A percentile compares a stretch with the other conserved stretches of the same genome.
Conservation (phyloP, 257 asterid genomes). For the Nicotiana attenuata region DNA sequence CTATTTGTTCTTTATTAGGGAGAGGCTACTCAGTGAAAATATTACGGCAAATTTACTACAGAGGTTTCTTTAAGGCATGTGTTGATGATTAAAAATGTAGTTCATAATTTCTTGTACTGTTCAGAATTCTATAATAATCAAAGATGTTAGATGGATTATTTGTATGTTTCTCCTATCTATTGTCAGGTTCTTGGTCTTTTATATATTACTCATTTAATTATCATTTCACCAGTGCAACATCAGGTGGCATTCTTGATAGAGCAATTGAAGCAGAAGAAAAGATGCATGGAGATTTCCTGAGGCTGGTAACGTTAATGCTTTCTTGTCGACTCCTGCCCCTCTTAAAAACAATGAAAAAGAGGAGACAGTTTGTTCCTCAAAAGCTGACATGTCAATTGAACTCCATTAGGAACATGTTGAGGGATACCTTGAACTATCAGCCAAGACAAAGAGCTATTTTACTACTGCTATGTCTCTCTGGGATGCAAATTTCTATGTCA, state of each 20-base stretch:
- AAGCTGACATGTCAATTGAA: neutral
- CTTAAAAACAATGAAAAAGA: neutral
- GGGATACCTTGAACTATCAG: conserved; percentile 84
- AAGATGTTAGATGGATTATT: neutral
- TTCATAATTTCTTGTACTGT: neutral
- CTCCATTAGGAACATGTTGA: conserved; percentile 66
- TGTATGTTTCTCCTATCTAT: neutral
- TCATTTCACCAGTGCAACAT: conserved; percentile 46
- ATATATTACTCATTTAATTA: neutral
- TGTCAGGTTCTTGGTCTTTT: neutral
- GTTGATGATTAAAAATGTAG: neutral
- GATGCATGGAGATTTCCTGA: conserved; percentile 70
- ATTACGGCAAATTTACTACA: neutral
- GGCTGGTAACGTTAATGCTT: conserved; percentile 46
- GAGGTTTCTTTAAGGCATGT: neutral
- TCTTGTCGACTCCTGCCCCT: neutral
- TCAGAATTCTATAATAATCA: neutral
- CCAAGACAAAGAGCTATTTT: conserved; percentile 73
- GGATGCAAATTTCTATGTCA: conserved; percentile 70
- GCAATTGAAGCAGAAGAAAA: conserved; percentile 84
- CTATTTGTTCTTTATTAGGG: neutral
- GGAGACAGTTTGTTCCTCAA: neutral
- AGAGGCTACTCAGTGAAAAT: neutral
- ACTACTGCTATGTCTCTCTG: conserved; percentile 67
- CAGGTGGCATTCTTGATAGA: conserved; percentile 89